Percentiles rank a stretch among this genome's conserved stretches.
phyloP scores from a whole-genome alignment of 192 early-diverging fungal genomes.

The Phlyctochytrium bullatum region DNA sequence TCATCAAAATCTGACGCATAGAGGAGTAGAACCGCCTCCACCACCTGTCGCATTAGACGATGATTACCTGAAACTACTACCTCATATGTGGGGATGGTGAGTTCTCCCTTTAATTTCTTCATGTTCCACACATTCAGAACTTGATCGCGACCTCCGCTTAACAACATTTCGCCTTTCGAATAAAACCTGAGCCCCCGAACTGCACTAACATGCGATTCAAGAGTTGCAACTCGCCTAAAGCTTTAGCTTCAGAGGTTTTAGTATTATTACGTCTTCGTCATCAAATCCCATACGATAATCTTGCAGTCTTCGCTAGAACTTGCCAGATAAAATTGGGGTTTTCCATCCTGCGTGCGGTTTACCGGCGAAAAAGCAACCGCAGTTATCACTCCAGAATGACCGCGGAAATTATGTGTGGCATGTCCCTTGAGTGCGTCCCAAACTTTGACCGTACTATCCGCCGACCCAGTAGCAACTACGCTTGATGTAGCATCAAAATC shows the following conservation, averaged over 20 bases:
- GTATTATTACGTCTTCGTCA: constrained; percentile 56
- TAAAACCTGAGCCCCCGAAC: constrained; percentile 87
- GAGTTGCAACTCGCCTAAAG: background rate
- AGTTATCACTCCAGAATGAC: constrained; percentile 86
- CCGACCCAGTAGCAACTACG: constrained; percentile 92
- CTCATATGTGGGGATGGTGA: constrained; percentile 84
- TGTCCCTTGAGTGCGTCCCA: constrained; percentile 93
- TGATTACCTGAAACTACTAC: constrained; percentile 8
- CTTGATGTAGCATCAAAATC: constrained; percentile 85
- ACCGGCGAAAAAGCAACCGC: constrained; percentile 66
- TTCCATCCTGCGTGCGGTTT: constrained; percentile 48
- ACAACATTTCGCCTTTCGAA: constrained; percentile 62
- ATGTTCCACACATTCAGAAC: constrained; percentile 90
- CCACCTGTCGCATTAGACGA: background rate
- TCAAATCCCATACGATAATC: constrained; percentile 89
- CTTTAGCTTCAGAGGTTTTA: background rate
- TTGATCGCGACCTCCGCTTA: constrained; percentile 87
- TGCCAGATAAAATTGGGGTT: constrained; percentile 64
- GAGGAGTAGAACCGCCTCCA: too few species aligned
- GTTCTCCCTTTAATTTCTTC: constrained; percentile 41
- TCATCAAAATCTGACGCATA: too few species aligned
- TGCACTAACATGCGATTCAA: constrained; percentile 60
- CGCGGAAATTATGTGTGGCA: constrained; percentile 94
- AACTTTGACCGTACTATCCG: constrained; percentile 90
- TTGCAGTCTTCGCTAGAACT: constrained; percentile 91